Conservation (phyloP, 768 basidiomycete species). For the Mycena galericulata region DNA sequence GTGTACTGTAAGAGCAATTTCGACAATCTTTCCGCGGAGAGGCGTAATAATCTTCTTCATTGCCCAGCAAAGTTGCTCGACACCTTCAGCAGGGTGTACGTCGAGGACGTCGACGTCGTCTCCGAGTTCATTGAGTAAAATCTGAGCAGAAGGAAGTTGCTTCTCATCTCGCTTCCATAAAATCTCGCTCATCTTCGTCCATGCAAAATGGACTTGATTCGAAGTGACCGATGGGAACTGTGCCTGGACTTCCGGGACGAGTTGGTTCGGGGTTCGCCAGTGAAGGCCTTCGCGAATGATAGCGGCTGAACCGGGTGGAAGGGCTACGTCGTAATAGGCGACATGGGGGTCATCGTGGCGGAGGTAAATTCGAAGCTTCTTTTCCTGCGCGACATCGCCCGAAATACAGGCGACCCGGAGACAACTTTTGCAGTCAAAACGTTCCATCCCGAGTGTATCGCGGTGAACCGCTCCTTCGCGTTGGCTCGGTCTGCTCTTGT, state of each 20-base stretch:
- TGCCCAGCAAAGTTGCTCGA: slow-evolving; percentile 5
- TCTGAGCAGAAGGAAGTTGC: slow-evolving; percentile 32
- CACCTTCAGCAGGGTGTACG: slow-evolving; percentile 8
- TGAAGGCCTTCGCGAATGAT: slow-evolving; percentile 1
- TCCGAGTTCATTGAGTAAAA: slow-evolving; percentile 27
- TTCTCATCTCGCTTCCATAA: slow-evolving; percentile 33
- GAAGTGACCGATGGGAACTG: slow-evolving; percentile 37
- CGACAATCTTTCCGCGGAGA: slow-evolving; percentile 34
- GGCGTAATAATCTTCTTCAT: slow-evolving; percentile 34
- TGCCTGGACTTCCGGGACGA: slow-evolving; percentile 44
- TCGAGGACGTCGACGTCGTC: slow-evolving; percentile 32
- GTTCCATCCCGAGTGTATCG: slow-evolving; percentile 15
- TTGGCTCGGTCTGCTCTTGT: neutral
- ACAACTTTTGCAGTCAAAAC: slow-evolving; percentile 1
- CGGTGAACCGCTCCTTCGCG: slow-evolving; percentile 3
- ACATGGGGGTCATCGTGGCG: neutral
- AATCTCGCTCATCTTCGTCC: slow-evolving; percentile 29
- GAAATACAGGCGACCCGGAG: neutral
- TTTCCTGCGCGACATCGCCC: neutral
- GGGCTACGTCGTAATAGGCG: neutral
- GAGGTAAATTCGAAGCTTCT: neutral
- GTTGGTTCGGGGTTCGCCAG: neutral
- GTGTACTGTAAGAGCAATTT: slow-evolving; percentile 32
- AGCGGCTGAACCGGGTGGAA: neutral
- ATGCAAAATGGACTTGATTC: slow-evolving; percentile 33